Percentiles rank a stretch among this genome's conserved stretches.
Conservation (phyloP, 371 early-diverging fungal species). For the Mortierella sp. region DNA sequence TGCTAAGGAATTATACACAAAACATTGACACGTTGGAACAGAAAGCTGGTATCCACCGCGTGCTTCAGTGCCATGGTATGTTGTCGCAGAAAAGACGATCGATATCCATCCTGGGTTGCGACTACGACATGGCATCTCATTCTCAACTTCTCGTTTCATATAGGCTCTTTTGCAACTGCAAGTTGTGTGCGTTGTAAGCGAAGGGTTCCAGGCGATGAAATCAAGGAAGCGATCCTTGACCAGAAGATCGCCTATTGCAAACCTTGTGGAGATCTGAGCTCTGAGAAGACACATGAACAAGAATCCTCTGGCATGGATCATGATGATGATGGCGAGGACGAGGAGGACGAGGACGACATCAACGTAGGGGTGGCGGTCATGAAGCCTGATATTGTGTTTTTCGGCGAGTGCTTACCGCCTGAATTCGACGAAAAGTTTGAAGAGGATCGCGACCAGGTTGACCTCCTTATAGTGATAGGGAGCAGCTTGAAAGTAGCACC, state of each 20-base stretch:
- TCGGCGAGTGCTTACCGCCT: slow-evolving; percentile 89
- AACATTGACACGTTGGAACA: slow-evolving; percentile 98
- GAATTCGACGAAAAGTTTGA: slow-evolving; percentile 79
- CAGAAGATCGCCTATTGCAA: slow-evolving; percentile 66
- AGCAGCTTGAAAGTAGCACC: slow-evolving; percentile 96
- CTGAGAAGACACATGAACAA: background rate
- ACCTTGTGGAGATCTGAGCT: slow-evolving; percentile 48
- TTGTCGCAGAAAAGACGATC: no score
- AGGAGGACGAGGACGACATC: slow-evolving; percentile 46
- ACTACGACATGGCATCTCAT: no score
- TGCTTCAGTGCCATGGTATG: slow-evolving; percentile 91
- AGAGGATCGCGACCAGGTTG: slow-evolving; percentile 78
- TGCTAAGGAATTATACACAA: slow-evolving; percentile 96
- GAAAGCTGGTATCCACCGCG: slow-evolving; percentile 83
- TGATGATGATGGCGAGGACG: slow-evolving; percentile 6
- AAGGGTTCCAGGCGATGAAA: slow-evolving; percentile 78
- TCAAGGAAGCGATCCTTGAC: slow-evolving; percentile 81
- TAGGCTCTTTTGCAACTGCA: slow-evolving; percentile 90
- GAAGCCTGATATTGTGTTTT: slow-evolving; percentile 89
- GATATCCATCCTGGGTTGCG: no score
- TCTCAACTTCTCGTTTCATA: background rate
- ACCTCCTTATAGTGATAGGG: slow-evolving; percentile 94
- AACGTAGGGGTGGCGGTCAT: slow-evolving; percentile 32
- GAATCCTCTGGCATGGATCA: background rate
- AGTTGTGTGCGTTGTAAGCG: slow-evolving; percentile 88